phyloP scores from a whole-genome alignment of 1,284 basidiomycete genomes.

The Papiliotrema flavescens region DNA sequence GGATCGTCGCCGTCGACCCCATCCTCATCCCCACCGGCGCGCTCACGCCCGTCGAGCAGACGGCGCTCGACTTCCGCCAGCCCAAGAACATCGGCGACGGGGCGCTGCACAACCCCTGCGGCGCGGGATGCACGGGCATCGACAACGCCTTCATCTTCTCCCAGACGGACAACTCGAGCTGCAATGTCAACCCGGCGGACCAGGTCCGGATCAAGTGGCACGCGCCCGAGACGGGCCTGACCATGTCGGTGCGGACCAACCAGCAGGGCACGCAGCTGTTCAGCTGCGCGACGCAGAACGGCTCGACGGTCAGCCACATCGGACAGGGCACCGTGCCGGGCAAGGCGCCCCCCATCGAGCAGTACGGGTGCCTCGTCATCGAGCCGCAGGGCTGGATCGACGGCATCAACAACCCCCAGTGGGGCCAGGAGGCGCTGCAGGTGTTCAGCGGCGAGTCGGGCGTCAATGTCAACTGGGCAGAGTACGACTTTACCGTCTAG shows the following conservation, averaged over 20 bases:
- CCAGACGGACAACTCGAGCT: slow-evolving; percentile 5
- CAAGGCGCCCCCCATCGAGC: slow-evolving; percentile 12
- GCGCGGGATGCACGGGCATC: slow-evolving; percentile 24
- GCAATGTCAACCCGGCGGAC: not conserved
- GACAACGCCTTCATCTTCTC: slow-evolving; percentile 38
- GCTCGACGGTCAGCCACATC: slow-evolving; percentile 14
- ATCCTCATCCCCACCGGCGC: slow-evolving; percentile 32
- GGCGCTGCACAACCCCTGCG: slow-evolving; percentile 18
- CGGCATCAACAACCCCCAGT: slow-evolving; percentile 33
- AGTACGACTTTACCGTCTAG: slow-evolving; percentile 16
- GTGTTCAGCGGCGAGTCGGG: slow-evolving; percentile 21
- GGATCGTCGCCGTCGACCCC: slow-evolving; percentile 25
- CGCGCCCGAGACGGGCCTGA: slow-evolving; percentile 25
- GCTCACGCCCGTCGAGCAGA: slow-evolving; percentile 9
- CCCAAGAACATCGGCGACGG: slow-evolving; percentile 20
- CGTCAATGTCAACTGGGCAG: slow-evolving; percentile 24
- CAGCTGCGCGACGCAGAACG: slow-evolving; percentile 19
- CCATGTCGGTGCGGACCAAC: slow-evolving; percentile 29
- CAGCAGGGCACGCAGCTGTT: slow-evolving; percentile 32
- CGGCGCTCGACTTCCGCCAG: slow-evolving; percentile 28
- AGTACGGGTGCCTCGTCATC: slow-evolving; percentile 34
- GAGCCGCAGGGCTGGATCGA: slow-evolving; percentile 37
- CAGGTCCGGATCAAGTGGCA: slow-evolving; percentile 14
- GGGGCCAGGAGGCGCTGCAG: slow-evolving; percentile 22
- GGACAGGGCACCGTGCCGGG: slow-evolving; percentile 8